These are phyloP conservation scores for Claviceps paspali DNA, from an alignment of 2,329 filamentous ascomycete species.

Conservation along the genomic window DNA sequence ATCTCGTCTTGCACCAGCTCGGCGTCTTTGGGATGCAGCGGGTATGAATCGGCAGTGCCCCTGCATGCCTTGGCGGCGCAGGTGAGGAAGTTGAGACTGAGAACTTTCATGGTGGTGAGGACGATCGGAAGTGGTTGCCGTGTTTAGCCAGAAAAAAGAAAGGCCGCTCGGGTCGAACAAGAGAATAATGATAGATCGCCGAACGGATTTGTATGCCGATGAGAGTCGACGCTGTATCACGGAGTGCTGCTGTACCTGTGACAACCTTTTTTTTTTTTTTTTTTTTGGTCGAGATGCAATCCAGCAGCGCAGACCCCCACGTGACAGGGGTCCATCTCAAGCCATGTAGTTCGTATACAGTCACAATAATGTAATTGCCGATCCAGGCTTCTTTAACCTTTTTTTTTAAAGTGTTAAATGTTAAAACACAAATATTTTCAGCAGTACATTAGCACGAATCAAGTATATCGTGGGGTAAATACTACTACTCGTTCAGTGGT, in stretches of 20 bases:
- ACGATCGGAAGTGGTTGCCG: not conserved
- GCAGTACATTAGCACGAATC: not conserved
- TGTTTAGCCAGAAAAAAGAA: no score
- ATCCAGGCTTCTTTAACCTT: no score
- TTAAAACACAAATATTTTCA: not conserved
- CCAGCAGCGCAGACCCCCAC: slow-evolving; percentile 2
- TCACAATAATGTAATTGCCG: no score
- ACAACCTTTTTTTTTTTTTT: no score
- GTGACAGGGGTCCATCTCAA: slow-evolving; percentile 5
- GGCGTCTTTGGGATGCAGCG: slow-evolving; percentile 81
- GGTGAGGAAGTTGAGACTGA: slow-evolving; percentile 91
- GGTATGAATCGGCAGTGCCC: slow-evolving; percentile 62
- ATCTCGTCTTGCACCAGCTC: slow-evolving; percentile 80
- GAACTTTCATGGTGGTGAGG: slow-evolving; percentile 59
- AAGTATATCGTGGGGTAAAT: not conserved
- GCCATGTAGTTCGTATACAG: no score
- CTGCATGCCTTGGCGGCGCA: slow-evolving; percentile 96
- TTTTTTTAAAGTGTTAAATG: no score
- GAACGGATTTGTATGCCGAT: no score
- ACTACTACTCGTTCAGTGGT: not conserved
- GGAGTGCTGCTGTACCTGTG: no score
- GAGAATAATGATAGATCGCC: no score
- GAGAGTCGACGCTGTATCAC: no score
- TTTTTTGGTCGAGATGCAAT: not conserved
- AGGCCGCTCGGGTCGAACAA: no score